Evolutionary conservation across 192 early-diverging fungal genomes (phyloP).

Genomic region (Linnemannia exigua): DNA sequence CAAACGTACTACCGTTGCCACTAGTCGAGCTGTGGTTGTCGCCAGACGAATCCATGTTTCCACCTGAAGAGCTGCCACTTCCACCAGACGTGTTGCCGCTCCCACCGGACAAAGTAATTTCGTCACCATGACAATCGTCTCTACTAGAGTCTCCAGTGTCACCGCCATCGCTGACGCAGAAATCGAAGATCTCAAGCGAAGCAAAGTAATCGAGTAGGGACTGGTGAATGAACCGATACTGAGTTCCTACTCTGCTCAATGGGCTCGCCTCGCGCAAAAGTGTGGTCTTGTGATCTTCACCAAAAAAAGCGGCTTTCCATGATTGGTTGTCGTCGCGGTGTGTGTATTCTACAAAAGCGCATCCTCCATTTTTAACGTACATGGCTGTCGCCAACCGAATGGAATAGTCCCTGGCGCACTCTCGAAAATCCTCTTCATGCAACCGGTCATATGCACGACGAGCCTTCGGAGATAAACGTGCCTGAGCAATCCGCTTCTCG

Average conservation of each 20-base stretch:
- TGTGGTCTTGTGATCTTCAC: background rate
- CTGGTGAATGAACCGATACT: background rate
- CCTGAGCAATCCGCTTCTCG: background rate
- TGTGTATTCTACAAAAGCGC: background rate
- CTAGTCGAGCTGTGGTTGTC: background rate
- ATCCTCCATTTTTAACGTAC: background rate
- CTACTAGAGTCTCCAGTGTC: background rate
- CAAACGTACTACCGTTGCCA: too few relatives aligned
- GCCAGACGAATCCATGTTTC: too few relatives aligned
- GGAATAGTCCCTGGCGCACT: background rate
- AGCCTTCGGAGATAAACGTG: background rate
- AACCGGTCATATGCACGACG: background rate
- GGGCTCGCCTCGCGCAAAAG: background rate
- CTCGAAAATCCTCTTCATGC: background rate
- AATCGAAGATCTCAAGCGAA: background rate
- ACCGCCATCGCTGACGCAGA: background rate
- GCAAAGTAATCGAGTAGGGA: background rate
- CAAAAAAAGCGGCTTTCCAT: background rate
- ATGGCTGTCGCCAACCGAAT: background rate
- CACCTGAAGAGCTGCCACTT: background rate
- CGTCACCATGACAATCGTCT: too few relatives aligned
- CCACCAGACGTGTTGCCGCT: background rate
- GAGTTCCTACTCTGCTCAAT: background rate
- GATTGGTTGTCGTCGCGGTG: background rate
- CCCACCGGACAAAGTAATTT: background rate